phyloP scores from a whole-genome alignment of 192 early-diverging fungal genomes.

The Coemansia asiatica region DNA sequence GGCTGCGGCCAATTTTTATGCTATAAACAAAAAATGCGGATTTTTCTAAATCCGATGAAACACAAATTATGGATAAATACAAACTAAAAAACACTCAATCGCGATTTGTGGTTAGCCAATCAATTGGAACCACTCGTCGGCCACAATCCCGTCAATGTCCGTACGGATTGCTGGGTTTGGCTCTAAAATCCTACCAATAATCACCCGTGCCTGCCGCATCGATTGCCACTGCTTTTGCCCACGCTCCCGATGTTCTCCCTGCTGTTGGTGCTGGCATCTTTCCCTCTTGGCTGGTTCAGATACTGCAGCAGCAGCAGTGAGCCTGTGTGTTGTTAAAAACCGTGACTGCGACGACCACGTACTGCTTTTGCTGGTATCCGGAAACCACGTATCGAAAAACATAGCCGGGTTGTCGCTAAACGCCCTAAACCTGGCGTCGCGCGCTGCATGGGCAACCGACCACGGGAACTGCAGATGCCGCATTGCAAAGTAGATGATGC shows the following conservation, averaged over 20 bases:
- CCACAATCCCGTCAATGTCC: constrained; percentile 23
- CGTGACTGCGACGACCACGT: constrained; percentile 7
- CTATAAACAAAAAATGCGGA: neutral
- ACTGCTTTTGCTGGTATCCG: neutral
- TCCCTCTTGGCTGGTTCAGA: neutral
- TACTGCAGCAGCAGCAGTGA: no score
- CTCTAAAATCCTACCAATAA: constrained; percentile 28
- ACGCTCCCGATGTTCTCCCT: neutral
- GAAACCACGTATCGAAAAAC: constrained; percentile 42
- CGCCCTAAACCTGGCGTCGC: constrained; percentile 25
- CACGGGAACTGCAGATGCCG: constrained; percentile 67
- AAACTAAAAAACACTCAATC: neutral
- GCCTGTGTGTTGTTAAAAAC: constrained; percentile 3
- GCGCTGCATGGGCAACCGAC: constrained; percentile 50
- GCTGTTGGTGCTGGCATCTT: neutral
- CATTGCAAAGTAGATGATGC: constrained; percentile 80
- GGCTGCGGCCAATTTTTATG: neutral
- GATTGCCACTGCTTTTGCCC: neutral
- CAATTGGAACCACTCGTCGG: constrained; percentile 22
- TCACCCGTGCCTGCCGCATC: neutral
- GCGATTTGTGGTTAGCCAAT: neutral
- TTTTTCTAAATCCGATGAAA: neutral
- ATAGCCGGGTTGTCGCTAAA: constrained; percentile 11
- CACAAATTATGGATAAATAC: neutral
- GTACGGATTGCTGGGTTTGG: constrained; percentile 25